These are phyloP conservation scores for Bullera alba DNA, from an alignment of 768 basidiomycete species.

Conservation along the genomic window DNA sequence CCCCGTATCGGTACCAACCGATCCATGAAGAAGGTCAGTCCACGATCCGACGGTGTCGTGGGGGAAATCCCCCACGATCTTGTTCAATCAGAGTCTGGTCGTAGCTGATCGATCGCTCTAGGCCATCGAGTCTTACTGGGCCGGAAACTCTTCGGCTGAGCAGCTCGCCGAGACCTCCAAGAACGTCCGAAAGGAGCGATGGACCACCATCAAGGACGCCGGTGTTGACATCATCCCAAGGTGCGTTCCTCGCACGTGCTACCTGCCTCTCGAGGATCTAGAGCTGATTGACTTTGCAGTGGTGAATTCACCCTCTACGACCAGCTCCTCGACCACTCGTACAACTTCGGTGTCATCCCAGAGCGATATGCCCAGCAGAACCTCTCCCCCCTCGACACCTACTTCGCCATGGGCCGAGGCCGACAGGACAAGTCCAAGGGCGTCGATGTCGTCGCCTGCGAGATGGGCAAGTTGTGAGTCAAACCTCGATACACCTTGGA, in stretches of 20 bases:
- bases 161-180: constrained; percentile 82
- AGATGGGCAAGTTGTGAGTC: constrained; percentile 98
- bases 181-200: constrained; percentile 79
- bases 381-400: constrained; percentile 83
- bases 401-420: constrained; percentile 97
- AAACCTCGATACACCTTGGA: not conserved
- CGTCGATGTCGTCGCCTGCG: constrained; percentile 92
- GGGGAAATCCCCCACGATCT: not conserved
- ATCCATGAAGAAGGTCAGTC: constrained; percentile 34
- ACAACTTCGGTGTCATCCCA: constrained; percentile 93
- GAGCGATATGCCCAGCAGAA: constrained; percentile 82
- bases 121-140: constrained; percentile 98
- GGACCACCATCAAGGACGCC: constrained; percentile 73
- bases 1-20: constrained; percentile 70
- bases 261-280: constrained; percentile 9
- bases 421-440: constrained; percentile 71
- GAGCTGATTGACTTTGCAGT: constrained; percentile 50
- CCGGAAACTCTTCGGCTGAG: constrained; percentile 75
- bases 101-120: constrained; percentile 42
- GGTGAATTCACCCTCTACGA: constrained; percentile 99
- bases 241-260: constrained; percentile 50
- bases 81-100: not conserved
- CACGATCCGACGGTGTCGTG: not conserved
- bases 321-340: constrained; percentile 95
- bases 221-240: constrained; percentile 89